Base-by-base conservation (phyloP, 2,329 filamentous ascomycete genomes). In the Apiospora kogelbergensis region DNA sequence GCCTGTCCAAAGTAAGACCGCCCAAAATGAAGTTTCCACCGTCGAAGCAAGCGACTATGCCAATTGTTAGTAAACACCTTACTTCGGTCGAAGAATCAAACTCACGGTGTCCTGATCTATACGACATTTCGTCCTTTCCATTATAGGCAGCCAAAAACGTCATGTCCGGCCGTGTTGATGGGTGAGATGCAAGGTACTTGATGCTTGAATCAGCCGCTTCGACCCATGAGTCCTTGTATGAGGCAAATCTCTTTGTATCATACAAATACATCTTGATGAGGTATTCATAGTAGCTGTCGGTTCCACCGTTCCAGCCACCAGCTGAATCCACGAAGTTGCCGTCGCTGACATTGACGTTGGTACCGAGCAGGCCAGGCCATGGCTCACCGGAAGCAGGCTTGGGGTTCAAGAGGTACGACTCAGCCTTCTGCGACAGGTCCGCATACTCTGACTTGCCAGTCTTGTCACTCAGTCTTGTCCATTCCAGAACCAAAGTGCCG, bases 231-330 rank as follows among this genome's bases (percentile, higher is more conserved):
- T 95, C 90, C 74, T 85, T 89, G 81, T 95, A 94, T 2, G 79
- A 71, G 1, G 75, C 80, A 74, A 92, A 97, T 3, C 88, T 85
- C 6, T 78, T 73, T 0, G 88, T 84, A 76, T 95, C 91, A 78
- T 97, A 97, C 68, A 95, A 80, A 75, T 90, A 97, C 92, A 96
- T 95, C 83, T 97, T 97, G 79, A 97, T 91, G 41, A 97, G 86
- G 75, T 97, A 97, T 80, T 97, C 93, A 81, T 97, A 97, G 81
- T 91, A 97, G 57, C 90, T 93, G 78, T 97, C 93, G 40, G 87
- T 87, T 7, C 92, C 91, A 66, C 91, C 93, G 46, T 88, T 87
- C 93, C 93, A 97, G 60, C 92, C 91, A 66, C 94, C 93, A 1
- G 73, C 75, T 30, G 86, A 86, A 76, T 95, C 88, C 17, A 86